Evolutionary conservation across 345 rosid genomes (phyloP).

Genomic region (Rhizophora apiculata): DNA sequence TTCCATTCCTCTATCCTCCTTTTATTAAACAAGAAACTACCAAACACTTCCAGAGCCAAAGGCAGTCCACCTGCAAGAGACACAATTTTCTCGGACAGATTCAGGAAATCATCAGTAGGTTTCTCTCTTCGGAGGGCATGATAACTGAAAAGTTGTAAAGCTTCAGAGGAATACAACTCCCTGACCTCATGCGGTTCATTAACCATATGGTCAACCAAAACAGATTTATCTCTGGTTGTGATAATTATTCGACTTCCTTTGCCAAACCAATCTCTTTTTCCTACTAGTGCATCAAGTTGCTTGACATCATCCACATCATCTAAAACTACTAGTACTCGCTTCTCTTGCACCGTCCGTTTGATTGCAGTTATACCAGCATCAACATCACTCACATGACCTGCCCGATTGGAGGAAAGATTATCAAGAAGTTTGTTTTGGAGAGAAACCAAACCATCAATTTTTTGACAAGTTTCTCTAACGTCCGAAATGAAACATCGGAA

Average conservation of each 20-base stretch:
- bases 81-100: conserved; percentile 42
- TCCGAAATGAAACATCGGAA: conserved; percentile 29
- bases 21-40: conserved; percentile 27
- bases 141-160: conserved; percentile 52
- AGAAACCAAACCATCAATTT: conserved; percentile 27
- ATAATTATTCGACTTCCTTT: conserved; percentile 53
- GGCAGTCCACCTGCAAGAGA: conserved; percentile 49
- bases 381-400: conserved; percentile 11
- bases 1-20: conserved; percentile 51
- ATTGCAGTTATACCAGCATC: conserved; percentile 24
- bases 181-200: conserved; percentile 44
- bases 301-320: conserved; percentile 54
- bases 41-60: conserved; percentile 72
- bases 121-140: conserved; percentile 56
- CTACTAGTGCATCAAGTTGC: conserved; percentile 47
- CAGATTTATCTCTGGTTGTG: conserved; percentile 50
- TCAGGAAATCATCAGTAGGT: conserved; percentile 33
- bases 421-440: conserved; percentile 40
- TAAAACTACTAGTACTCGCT: conserved; percentile 43
- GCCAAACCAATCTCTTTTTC: conserved; percentile 40
- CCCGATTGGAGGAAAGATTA: conserved; percentile 16
- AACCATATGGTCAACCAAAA: conserved; percentile 30
- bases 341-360: conserved; percentile 21
- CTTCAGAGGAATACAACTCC: conserved; percentile 30
- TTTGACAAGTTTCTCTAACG: conserved; percentile 31